Evolutionary conservation across 176 grass and related monocot genomes (phyloP).

Genomic region (Cocos nucifera): DNA sequence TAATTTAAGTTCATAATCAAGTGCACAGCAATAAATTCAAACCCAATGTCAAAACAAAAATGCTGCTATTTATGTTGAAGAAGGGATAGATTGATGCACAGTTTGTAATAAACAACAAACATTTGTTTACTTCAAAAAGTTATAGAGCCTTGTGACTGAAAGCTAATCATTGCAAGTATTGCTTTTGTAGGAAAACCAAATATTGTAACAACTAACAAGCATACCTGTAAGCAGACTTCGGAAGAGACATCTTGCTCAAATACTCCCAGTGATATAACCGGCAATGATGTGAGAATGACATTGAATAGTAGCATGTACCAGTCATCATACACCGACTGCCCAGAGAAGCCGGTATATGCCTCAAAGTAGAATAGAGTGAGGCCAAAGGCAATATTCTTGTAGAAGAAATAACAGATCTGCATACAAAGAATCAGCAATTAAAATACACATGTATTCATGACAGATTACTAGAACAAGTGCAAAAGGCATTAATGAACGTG

Average conservation of each 20-base stretch:
- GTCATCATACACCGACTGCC: slow-evolving; percentile 99
- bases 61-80: too few species aligned
- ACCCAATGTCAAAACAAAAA: too few species aligned
- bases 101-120: too few species aligned
- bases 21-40: too few species aligned
- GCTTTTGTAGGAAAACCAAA: too few species aligned
- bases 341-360: slow-evolving; percentile 90
- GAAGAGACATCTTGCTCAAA: slow-evolving; percentile 99
- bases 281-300: slow-evolving; percentile 89
- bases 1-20: too few species aligned
- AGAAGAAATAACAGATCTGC: slow-evolving; percentile 99
- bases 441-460: background rate
- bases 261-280: slow-evolving; percentile 94
- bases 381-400: slow-evolving; percentile 99
- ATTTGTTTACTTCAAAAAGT: too few species aligned
- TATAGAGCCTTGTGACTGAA: too few species aligned
- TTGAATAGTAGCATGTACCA: slow-evolving; percentile 99
- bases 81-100: too few species aligned
- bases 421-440: background rate
- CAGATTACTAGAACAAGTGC: background rate
- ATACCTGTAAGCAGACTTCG: slow-evolving; percentile 96
- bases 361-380: slow-evolving; percentile 99
- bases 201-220: background rate
- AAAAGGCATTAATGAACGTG: slow-evolving; percentile 5
- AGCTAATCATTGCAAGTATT: too few species aligned